These are phyloP conservation scores for Xylariaceae sp. DNA, from an alignment of 2,329 filamentous ascomycete species.

Conservation along the genomic window DNA sequence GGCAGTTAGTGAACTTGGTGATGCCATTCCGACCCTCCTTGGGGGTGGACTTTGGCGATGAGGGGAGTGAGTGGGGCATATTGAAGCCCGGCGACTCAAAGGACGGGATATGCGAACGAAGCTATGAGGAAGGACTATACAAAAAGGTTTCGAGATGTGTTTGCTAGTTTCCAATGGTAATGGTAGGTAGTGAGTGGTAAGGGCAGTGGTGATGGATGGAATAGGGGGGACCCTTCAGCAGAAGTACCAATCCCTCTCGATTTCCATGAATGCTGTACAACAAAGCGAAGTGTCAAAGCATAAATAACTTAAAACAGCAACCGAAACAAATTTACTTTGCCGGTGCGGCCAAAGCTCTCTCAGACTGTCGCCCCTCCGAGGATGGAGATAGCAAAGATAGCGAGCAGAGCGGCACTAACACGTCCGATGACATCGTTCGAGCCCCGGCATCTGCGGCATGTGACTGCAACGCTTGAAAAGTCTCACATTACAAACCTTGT, in stretches of 20 bases:
- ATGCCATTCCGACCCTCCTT: constrained; percentile 48
- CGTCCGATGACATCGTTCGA: constrained; percentile 19
- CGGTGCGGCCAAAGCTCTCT: constrained; percentile 4
- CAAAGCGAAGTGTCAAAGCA: constrained; percentile 10
- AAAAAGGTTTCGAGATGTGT: constrained; percentile 1
- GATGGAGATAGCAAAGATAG: constrained; percentile 17
- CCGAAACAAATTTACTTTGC: constrained; percentile 8
- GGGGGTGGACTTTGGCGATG: constrained; percentile 44
- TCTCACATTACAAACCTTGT: constrained; percentile 12
- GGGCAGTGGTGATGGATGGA: constrained; percentile 4
- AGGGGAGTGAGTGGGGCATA: constrained; percentile 32
- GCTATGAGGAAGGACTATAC: background rate
- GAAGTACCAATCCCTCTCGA: constrained; percentile 23
- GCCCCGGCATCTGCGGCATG: constrained; percentile 16
- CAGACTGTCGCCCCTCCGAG: constrained; percentile 3
- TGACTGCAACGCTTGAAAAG: constrained; percentile 25
- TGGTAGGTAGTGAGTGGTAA: background rate
- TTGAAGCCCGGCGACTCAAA: constrained; percentile 11
- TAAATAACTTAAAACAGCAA: background rate
- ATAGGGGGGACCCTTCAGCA: constrained; percentile 28
- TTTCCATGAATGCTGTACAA: constrained; percentile 29
- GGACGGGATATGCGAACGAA: background rate
- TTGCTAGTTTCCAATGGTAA: constrained; percentile 29
- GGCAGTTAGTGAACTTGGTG: constrained; percentile 86
- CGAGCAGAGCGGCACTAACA: constrained; percentile 13